These are phyloP conservation scores for Adansonia gregorii DNA, from an alignment of 441 rosid genomes.

Conservation along the genomic window DNA sequence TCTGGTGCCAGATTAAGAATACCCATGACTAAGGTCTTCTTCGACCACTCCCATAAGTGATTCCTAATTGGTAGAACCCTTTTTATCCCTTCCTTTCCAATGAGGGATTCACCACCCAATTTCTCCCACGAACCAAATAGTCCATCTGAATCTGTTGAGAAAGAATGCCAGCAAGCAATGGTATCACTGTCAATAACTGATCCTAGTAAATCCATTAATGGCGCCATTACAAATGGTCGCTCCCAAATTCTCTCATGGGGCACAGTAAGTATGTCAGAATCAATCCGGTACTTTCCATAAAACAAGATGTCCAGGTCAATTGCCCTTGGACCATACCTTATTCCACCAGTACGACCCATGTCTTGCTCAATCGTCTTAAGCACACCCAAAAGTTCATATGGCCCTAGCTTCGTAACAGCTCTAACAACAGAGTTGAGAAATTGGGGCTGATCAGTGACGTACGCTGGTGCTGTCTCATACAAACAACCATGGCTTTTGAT, in stretches of 20 bases:
- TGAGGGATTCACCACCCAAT: constrained; percentile 69
- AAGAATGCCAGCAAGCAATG: constrained; percentile 79
- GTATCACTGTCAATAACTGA: constrained; percentile 64
- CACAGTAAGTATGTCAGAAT: constrained; percentile 60
- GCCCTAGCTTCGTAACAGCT: constrained; percentile 78
- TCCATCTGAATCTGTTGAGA: constrained; percentile 56
- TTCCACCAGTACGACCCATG: constrained; percentile 79
- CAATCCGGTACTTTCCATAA: constrained; percentile 67
- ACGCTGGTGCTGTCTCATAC: constrained; percentile 91
- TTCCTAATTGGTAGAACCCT: constrained; percentile 82
- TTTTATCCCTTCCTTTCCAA: constrained; percentile 77
- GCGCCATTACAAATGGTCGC: constrained; percentile 93
- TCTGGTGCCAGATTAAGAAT: constrained; percentile 90
- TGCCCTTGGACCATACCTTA: constrained; percentile 88
- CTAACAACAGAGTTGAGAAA: constrained; percentile 90
- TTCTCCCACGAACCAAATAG: constrained; percentile 72
- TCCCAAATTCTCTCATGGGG: constrained; percentile 94
- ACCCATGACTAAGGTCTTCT: constrained; percentile 79
- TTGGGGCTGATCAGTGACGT: constrained; percentile 89
- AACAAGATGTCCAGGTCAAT: constrained; percentile 92
- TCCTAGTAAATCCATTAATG: constrained; percentile 82
- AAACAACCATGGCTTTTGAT: constrained; percentile 78
- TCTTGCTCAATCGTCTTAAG: constrained; percentile 82
- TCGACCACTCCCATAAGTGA: constrained; percentile 75
- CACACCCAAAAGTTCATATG: constrained; percentile 69